phyloP scores from a whole-genome alignment of 2,329 filamentous ascomycete species.

The Fusarium sp. region DNA sequence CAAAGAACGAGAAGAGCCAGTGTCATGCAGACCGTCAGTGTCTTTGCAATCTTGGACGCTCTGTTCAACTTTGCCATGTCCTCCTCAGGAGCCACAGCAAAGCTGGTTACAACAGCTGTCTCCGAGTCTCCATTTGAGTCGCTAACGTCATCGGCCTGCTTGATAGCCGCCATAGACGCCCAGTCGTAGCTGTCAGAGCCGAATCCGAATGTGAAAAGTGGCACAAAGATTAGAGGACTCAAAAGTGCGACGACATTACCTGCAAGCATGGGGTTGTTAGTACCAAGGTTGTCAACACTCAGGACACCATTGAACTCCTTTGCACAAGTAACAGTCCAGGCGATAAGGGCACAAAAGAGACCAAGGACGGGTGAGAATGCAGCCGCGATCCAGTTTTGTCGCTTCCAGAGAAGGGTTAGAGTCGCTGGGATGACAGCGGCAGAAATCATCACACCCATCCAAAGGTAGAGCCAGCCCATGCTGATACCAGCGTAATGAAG shows the following conservation, averaged over 20 bases:
- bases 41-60: constrained; percentile 63
- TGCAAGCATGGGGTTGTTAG: constrained; percentile 88
- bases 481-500: constrained; percentile 80
- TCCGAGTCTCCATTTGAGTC: constrained; percentile 63
- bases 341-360: constrained; percentile 74
- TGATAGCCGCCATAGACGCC: constrained; percentile 83
- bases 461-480: constrained; percentile 89
- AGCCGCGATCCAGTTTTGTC: constrained; percentile 81
- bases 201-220: constrained; percentile 75
- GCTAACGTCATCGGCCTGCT: constrained; percentile 82
- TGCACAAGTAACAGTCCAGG: constrained; percentile 79
- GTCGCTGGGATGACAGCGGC: constrained; percentile 86
- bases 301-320: constrained; percentile 77
- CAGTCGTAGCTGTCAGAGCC: constrained; percentile 83
- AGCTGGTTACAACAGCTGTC: constrained; percentile 12
- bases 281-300: constrained; percentile 79
- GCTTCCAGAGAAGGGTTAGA: constrained; percentile 82
- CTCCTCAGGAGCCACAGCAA: constrained; percentile 49
- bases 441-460: constrained; percentile 94
- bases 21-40: constrained; percentile 61
- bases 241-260: constrained; percentile 88
- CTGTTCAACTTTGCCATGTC: constrained; percentile 65
- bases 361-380: constrained; percentile 76
- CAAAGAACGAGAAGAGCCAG: constrained; percentile 82
- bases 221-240: constrained; percentile 80